Evolutionary conservation across 768 basidiomycete genomes (phyloP).

Genomic region (Russula compacta): DNA sequence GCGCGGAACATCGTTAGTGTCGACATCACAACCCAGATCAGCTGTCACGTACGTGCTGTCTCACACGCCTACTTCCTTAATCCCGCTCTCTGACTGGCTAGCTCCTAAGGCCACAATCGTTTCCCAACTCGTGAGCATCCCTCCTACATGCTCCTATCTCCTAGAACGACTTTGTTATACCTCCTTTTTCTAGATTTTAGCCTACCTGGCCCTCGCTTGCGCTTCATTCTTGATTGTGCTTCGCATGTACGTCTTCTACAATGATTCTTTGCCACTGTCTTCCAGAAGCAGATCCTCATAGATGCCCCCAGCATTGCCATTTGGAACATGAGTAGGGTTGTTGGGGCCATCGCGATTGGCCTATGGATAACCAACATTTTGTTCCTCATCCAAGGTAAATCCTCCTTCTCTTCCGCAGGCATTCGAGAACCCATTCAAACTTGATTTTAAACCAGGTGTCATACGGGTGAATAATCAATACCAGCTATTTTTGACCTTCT

Average conservation of each 20-base stretch:
- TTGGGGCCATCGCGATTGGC: not conserved
- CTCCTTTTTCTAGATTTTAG: not conserved
- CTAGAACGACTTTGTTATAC: not conserved
- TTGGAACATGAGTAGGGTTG: not conserved
- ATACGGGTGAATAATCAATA: not conserved
- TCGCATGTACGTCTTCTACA: conserved; percentile 2
- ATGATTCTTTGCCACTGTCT: not conserved
- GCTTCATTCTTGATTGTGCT: conserved; percentile 1
- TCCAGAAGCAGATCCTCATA: not conserved
- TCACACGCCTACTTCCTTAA: too few relatives aligned
- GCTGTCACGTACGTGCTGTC: conserved; percentile 3
- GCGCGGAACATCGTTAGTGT: not conserved
- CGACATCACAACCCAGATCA: not conserved
- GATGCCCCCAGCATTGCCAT: not conserved
- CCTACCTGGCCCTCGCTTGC: not conserved
- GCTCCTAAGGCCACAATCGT: not conserved
- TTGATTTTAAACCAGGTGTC: not conserved
- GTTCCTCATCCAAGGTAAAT: not conserved
- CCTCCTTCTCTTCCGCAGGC: too few relatives aligned
- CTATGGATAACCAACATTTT: not conserved
- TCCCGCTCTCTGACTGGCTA: not conserved
- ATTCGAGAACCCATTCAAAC: not conserved
- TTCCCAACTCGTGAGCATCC: not conserved
- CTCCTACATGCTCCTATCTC: not conserved
- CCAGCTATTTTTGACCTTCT: not conserved